A percentile compares a stretch with the other conserved stretches of the same genome.
Conservation (phyloP, 2,329 filamentous ascomycete genomes). For the Stachybotrys elegans region DNA sequence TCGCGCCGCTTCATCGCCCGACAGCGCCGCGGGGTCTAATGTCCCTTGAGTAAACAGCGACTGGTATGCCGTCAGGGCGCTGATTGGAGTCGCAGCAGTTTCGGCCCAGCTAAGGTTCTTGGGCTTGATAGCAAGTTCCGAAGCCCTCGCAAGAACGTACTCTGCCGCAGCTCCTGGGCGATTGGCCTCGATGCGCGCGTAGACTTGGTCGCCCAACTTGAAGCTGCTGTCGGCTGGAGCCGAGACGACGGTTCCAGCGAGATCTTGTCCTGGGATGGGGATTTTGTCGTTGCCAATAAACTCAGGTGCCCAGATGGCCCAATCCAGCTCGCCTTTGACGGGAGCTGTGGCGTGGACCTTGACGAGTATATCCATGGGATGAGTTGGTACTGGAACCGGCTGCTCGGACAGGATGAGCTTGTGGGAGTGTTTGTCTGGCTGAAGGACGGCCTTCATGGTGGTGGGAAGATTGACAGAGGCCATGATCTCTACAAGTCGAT, state of each 20-base stretch:
- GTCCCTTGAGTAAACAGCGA: conserved; percentile 21
- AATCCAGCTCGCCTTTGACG: conserved; percentile 25
- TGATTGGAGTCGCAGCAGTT: conserved; percentile 31
- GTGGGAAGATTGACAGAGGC: background rate
- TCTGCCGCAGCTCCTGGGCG: conserved; percentile 24
- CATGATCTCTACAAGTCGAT: background rate
- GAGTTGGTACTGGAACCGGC: conserved; percentile 12
- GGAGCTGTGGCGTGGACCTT: conserved; percentile 26
- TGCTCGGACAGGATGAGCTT: background rate
- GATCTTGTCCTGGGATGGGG: conserved; percentile 29
- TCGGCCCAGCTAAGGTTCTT: conserved; percentile 25
- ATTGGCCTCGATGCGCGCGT: conserved; percentile 21
- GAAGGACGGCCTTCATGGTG: background rate
- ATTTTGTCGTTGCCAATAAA: conserved; percentile 14
- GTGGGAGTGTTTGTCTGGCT: background rate
- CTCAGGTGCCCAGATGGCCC: conserved; percentile 17
- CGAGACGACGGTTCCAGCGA: conserved; percentile 29
- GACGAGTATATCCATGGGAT: conserved; percentile 23
- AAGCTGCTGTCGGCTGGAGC: conserved; percentile 19
- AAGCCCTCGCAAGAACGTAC: conserved; percentile 23
- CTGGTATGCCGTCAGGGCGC: conserved; percentile 35
- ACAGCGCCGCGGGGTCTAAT: conserved; percentile 21
- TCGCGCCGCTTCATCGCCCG: conserved; percentile 19
- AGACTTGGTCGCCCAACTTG: conserved; percentile 27
- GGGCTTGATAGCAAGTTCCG: conserved; percentile 29